Evolutionary conservation across 78 protist species (phyloP).

Genomic region (Guillardia theta): DNA sequence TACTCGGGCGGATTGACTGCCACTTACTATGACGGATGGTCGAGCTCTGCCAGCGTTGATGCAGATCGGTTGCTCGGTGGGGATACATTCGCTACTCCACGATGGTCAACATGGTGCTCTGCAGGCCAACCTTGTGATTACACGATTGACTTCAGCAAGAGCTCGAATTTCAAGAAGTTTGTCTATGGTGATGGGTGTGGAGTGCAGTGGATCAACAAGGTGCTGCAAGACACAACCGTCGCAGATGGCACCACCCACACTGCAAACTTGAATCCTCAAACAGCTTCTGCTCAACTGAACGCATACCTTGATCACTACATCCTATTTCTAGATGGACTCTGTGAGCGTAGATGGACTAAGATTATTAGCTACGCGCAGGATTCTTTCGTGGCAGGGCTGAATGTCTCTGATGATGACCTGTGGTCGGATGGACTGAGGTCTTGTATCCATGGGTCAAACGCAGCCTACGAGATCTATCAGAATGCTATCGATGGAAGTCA

Average conservation of each 20-base stretch:
- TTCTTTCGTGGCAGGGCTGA: background rate
- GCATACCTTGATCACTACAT: background rate
- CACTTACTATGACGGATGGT: background rate
- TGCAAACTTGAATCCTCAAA: background rate
- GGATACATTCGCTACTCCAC: background rate
- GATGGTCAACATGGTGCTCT: background rate
- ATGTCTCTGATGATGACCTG: background rate
- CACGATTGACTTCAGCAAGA: conserved; percentile 20
- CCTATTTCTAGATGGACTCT: background rate
- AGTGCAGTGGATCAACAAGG: background rate
- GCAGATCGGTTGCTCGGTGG: background rate
- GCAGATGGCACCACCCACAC: background rate
- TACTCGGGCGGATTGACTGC: background rate
- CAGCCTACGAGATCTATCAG: background rate
- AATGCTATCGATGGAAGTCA: too few relatives aligned
- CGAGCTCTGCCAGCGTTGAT: background rate
- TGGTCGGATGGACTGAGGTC: background rate
- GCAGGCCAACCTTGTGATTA: background rate
- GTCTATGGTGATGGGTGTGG: background rate
- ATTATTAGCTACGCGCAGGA: background rate
- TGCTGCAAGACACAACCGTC: background rate
- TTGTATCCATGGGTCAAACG: background rate
- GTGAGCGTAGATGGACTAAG: background rate
- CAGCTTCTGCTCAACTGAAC: background rate
- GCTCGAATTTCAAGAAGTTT: background rate